Evolutionary conservation across 2,329 filamentous ascomycete genomes (phyloP), one percentile per base, ranked within the genome.

Genomic region (Colletotrichum sp.): DNA sequence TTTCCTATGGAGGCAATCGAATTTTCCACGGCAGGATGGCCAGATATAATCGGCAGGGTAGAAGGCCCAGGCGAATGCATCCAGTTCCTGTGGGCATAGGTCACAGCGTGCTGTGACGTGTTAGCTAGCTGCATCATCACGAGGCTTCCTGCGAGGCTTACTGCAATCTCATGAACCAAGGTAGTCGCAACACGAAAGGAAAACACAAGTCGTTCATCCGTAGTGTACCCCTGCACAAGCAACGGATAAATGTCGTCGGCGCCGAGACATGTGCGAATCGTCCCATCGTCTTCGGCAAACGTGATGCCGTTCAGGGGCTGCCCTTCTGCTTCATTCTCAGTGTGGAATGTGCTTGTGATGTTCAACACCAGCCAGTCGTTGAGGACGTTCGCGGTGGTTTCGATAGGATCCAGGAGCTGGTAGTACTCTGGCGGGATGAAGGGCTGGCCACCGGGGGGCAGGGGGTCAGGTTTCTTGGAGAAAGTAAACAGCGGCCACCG

Each of bases 161-260:
- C 82, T 62, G 81, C 79, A 8, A 83, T 28, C 68, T 84, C 82
- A 26, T 83, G 82, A 13, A 79, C 71, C 9, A 84, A 52, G 4
- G 80, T 79, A 2, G 62, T 34, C 4, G 81, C 80, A 15, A 81
- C 34, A 12, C 77, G 44, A 39, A 78, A 72, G 55, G 71, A 81
- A 5, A 76, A 64, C 78, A 81, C 78, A 36, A 80, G 67, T 65
- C 79, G 81, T 76, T 84, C 82, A 30, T 79, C 79, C 5, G 70
- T 68, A 59, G 78, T 81, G 32, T 80, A 79, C 9, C 77, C 76
- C 13, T 74, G 59, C 2, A 76, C 71, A 15, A 83, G 62, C 15
- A 84, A 68, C 26, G 81, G 79, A 74, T 79, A 83, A 7, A 84
- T 57, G 16, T 77, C 13, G 7, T 82, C 79, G 16, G 78, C 77